Base-by-base conservation (phyloP, 1,139 yeast species). In the Saccharomyces pastorianus region DNA sequence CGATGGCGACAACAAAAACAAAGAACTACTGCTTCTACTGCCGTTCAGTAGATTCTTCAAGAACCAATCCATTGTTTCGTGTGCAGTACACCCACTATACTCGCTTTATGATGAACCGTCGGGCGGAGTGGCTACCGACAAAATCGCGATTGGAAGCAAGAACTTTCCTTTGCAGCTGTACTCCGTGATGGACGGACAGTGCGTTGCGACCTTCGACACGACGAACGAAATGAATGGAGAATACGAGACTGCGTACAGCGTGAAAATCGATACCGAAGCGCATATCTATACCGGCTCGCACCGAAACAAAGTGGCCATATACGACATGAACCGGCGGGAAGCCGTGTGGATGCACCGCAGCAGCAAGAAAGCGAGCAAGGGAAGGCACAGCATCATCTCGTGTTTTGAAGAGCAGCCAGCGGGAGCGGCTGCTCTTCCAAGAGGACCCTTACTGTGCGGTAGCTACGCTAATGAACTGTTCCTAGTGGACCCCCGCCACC, bases 41-140 rank as follows among this genome's bases (percentile, higher is more conserved):
- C 70, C 70, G 6, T 68, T 64, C 51, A 61, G 59, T 14, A 59
- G 68, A 47, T 56, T 58, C 38, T 67, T 62, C 50, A 62, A 58
- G 49, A 58, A 58, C 38, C 60, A 58, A 46, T 62, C 72, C 2
- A 60, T 68, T 11, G 56, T 68, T 2, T 48, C 64, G 2, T 58
- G 65, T 52, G 58, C 53, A 1, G 58, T 64, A 0, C 61, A 63
- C 53, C 69, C 67, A 0, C 29, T 48, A 0, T 64, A 68, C 52
- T 65, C 72, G 1, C 51, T 67, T 34, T 66, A 57, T 53, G 58
- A 56, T 32, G 61, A 56, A 1, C 28, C 54, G 4, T 28, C 9
- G 34, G 46, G 2, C 14, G 31, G 13, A 49, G 47, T 46, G 56
- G 57, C 46, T 41, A 59, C 0, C 3, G 25, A 17, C 31, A 34